Base-by-base conservation (phyloP, 75 land plant genomes). In the Adiantum capillusveneris region DNA sequence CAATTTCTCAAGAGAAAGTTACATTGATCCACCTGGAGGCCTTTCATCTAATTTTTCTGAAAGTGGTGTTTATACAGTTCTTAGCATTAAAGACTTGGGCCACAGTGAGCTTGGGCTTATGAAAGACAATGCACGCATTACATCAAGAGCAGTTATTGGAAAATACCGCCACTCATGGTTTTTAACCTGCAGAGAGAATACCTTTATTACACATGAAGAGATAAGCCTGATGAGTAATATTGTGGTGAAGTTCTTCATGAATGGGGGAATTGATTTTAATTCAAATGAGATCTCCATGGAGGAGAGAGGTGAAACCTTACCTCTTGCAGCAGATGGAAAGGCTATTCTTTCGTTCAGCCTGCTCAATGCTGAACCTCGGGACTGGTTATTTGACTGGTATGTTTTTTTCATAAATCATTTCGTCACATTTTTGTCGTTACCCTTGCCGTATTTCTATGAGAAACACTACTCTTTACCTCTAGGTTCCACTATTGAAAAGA, bases 141-240 rank as follows among this genome's bases (percentile, higher is more conserved):
- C 2, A 20, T 16, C 27, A 46, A 83, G 70, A 71, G 63, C 63
- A 16, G 94, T 90, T 36, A 74, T 94, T 16, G 98, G 98, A 55
- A 89, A 94, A 75, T 65, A 94, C 56, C 65, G 98, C 27, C 96
- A 94, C 56, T 87, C 81, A 16, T 94, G 98, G 98, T 56, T 93
- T 46, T 44, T 65, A 0, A 89, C 50, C 0, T 25, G 41, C 24
- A 29, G 48, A 17, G n/a, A 79, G 31, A 61, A 34, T 44, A 29
- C 56, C 60, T 26, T 29, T 25, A 71, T 55, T 11, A 62, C 57
- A 41, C 76, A 63, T 20, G 70, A 62, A 25, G 79, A 57, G 27
- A 68, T 63, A 36, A 34, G 50, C 19, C 54, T 29, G 29, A 63
- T 81, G 29, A 79, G 74, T 0, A 72, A 80, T 58, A 63, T 81